Conservation (phyloP, 1,284 basidiomycete genomes). For the Microbotryomycetes sp. region DNA sequence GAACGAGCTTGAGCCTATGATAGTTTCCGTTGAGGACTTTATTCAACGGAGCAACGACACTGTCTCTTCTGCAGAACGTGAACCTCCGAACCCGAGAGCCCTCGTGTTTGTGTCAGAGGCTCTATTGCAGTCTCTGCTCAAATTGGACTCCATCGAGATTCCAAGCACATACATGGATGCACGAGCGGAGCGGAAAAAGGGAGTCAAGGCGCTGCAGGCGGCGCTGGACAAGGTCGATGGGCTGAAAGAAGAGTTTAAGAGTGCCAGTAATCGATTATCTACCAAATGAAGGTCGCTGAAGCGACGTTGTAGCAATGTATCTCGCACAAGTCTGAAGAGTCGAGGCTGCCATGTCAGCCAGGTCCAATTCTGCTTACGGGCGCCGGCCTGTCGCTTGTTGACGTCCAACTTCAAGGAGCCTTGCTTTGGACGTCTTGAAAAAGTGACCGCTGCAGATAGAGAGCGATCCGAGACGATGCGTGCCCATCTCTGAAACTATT, state of each 20-base stretch:
- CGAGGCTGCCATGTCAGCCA: too few species aligned
- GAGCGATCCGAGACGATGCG: too few species aligned
- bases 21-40: constrained; percentile 48
- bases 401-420: too few species aligned
- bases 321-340: too few species aligned
- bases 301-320: too few species aligned
- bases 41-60: constrained; percentile 33
- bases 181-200: constrained; percentile 62
- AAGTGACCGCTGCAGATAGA: too few species aligned
- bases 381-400: too few species aligned
- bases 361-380: too few species aligned
- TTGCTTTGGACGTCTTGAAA: too few species aligned
- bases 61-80: background rate
- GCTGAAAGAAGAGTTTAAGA: constrained; percentile 45
- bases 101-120: constrained; percentile 7
- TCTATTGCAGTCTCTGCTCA: constrained; percentile 65
- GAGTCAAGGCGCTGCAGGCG: constrained; percentile 60
- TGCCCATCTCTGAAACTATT: too few species aligned
- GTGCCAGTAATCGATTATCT: too few species aligned
- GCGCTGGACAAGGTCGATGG: constrained; percentile 54
- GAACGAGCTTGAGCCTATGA: constrained; percentile 47
- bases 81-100: constrained; percentile 49
- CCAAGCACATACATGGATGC: constrained; percentile 65
- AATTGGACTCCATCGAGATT: constrained; percentile 62
- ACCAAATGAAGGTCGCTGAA: too few species aligned